A percentile compares a stretch with the other conserved stretches of the same genome.
phyloP scores from a whole-genome alignment of 2,329 filamentous ascomycete species.

The Colletotrichum tabaci region DNA sequence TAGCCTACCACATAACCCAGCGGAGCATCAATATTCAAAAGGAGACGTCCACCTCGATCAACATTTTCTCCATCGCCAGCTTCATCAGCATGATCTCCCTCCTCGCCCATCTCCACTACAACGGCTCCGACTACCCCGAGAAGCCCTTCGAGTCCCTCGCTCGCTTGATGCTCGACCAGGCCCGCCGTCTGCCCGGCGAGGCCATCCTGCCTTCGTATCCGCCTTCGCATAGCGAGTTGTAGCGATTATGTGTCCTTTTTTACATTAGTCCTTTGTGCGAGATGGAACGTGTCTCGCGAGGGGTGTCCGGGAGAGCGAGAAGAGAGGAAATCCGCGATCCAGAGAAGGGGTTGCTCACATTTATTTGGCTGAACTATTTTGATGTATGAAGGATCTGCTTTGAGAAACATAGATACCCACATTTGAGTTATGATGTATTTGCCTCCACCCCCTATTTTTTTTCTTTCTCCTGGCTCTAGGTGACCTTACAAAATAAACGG shows the following conservation, averaged over 20 bases:
- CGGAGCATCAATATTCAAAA: conserved; percentile 85
- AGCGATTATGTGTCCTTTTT: not conserved
- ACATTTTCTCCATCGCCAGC: conserved; percentile 82
- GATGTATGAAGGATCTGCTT: not conserved
- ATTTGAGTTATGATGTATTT: not conserved
- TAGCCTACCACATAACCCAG: conserved; percentile 83
- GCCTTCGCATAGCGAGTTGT: conserved; percentile 21
- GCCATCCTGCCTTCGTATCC: conserved; percentile 15
- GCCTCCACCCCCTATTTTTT: too few relatives aligned
- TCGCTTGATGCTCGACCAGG: conserved; percentile 22
- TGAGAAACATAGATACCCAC: conserved; percentile 39
- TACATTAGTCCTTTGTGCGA: too few relatives aligned
- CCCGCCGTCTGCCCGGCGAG: conserved; percentile 17
- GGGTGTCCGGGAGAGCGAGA: not conserved
- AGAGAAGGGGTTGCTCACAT: not conserved
- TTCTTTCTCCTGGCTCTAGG: not conserved
- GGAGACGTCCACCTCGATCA: conserved; percentile 83
- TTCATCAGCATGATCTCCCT: conserved; percentile 82
- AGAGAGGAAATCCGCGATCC: not conserved
- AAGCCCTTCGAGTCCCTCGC: conserved; percentile 59
- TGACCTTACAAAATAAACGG: too few relatives aligned
- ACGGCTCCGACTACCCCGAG: conserved; percentile 72
- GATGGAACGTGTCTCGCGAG: not conserved
- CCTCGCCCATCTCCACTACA: conserved; percentile 76
- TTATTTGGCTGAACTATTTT: not conserved